phyloP scores from a whole-genome alignment of 495 filamentous ascomycete species.

The Sordaria brevicollis region DNA sequence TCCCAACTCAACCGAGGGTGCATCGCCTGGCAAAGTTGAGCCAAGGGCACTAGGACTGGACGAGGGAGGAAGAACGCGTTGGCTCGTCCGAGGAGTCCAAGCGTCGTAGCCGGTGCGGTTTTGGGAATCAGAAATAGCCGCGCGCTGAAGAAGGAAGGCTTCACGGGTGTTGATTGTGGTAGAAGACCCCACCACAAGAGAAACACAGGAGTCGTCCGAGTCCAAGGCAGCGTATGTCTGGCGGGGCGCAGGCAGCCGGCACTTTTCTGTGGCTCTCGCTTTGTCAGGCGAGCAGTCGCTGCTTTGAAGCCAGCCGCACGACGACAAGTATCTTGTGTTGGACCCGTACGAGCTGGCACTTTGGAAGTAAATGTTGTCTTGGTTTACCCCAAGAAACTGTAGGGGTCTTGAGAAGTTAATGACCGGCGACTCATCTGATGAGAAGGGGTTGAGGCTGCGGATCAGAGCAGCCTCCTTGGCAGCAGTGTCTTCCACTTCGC shows the following conservation, averaged over 20 bases:
- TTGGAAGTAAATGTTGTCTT: not conserved
- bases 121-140: not conserved
- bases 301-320: not conserved
- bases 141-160: not conserved
- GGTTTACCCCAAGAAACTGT: not conserved
- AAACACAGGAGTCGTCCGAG: no score
- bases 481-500: not conserved
- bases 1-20: not conserved
- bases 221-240: not conserved
- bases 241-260: not conserved
- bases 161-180: not conserved
- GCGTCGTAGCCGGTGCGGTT: not conserved
- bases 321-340: not conserved
- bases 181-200: no score
- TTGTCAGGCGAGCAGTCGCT: not conserved
- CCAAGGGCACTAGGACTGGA: not conserved
- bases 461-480: not conserved
- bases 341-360: not conserved
- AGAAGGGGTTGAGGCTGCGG: not conserved
- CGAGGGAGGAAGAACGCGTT: not conserved
- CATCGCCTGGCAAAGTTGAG: not conserved
- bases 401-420: not conserved
- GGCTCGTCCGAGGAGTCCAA: not conserved
- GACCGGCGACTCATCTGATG: not conserved
- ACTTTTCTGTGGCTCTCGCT: not conserved